Base-by-base conservation (phyloP, 2,329 filamentous ascomycete species). In the Verticillium nubilum region DNA sequence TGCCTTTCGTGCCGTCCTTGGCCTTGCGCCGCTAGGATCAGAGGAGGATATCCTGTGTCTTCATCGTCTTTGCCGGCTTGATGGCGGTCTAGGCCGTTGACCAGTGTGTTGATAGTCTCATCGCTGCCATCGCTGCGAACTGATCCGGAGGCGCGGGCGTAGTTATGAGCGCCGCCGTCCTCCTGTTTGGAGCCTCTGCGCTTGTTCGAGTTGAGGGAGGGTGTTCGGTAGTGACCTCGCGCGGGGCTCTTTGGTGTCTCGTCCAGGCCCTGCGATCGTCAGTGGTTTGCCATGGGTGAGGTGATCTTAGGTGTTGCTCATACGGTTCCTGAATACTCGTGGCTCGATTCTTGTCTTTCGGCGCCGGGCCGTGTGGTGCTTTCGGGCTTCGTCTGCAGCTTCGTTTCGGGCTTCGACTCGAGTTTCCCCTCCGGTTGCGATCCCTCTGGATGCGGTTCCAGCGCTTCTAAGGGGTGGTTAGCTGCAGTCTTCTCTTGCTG, bases 1-100 rank as follows among this genome's bases (percentile, higher is more conserved):
- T 68, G 67, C 12, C 62, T 64, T 59, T 72, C 70, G 31, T 58
- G 58, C 29, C 61, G 57, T 12, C 61, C 56, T 26, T 58, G 59
- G 4, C 59, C 59, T 12, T 27, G 54, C 1, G 57, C 56, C 29
- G 59, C 55, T 6, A 61, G 33, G 13, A 35, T 17, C 5, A 64
- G 56, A 25, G 61, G 62, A n/a, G 62, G 62, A 33, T 64, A 64
- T 17, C 31, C 26, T 10, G 50, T 54, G 9, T 58, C 57, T 10
- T 47, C 29, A 3, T 31, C 54, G 25, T 29, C 33, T 9, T 26
- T 10, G 26, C 12, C 23, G 42, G 53, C 42, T 12, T 57, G 57
- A 10, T 59, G 59, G 9, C 29, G 52, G 5, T 62, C 62, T 5
- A 55, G 56, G 10, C 60, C 62, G 29, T 63, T 61, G n/a, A 62